These are phyloP conservation scores for Coemansia sp. DNA, from an alignment of 192 early-diverging fungal species.

Conservation along the genomic window DNA sequence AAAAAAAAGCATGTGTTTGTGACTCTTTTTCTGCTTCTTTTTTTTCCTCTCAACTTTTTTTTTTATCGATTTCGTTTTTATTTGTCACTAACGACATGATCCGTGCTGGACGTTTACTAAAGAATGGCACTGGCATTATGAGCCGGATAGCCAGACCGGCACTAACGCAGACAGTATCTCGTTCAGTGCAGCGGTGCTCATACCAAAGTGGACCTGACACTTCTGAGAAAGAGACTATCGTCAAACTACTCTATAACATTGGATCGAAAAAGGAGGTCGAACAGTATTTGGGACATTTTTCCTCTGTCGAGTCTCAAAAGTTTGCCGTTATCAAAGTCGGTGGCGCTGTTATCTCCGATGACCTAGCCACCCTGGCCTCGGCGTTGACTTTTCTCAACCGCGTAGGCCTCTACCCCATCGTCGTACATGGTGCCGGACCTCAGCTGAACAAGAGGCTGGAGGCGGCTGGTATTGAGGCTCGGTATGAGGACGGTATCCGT, in stretches of 20 bases:
- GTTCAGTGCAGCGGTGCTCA: constrained; percentile 19
- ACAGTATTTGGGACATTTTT: constrained; percentile 96
- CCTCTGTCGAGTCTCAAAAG: constrained; percentile 97
- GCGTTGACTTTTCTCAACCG: constrained; percentile 96
- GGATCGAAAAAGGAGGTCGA: constrained; percentile 99
- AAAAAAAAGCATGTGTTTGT: not conserved
- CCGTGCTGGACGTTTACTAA: constrained; percentile 43
- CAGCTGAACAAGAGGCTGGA: constrained; percentile 92
- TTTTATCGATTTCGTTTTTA: constrained; percentile 15
- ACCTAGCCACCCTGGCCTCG: constrained; percentile 91
- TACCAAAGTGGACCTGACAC: constrained; percentile 39
- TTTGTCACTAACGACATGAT: constrained; percentile 20
- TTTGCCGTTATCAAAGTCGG: constrained; percentile 99
- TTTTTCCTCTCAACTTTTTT: not conserved
- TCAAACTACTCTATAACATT: constrained; percentile 95
- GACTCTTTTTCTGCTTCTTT: constrained; percentile 1
- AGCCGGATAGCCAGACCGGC: constrained; percentile 23
- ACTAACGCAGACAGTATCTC: not conserved
- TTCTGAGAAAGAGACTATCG: constrained; percentile 79
- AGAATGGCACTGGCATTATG: constrained; percentile 36
- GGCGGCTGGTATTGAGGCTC: constrained; percentile 92
- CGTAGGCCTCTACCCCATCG: constrained; percentile 97
- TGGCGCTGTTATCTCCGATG: constrained; percentile 94
- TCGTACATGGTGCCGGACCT: constrained; percentile 97
- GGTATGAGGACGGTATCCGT: constrained; percentile 96